Conservation (phyloP, 2,329 filamentous ascomycete genomes). For the Fusarium sp. region DNA sequence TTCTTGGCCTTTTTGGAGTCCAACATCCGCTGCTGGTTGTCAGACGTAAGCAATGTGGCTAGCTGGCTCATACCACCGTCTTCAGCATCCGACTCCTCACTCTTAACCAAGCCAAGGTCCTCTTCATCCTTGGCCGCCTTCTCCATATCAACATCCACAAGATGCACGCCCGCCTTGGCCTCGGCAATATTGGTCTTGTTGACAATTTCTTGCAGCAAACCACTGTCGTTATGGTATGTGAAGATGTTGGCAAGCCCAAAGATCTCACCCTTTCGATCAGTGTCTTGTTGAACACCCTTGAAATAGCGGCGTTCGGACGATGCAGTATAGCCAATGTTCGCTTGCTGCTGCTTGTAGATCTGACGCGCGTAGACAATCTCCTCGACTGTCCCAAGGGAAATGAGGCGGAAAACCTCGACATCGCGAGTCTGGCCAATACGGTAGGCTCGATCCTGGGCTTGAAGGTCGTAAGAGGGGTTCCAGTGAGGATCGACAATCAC, state of each 20-base stretch:
- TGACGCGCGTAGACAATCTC: constrained; percentile 97
- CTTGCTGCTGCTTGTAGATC: constrained; percentile 99
- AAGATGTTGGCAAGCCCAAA: constrained; percentile 92
- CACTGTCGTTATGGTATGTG: constrained; percentile 78
- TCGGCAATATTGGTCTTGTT: constrained; percentile 99
- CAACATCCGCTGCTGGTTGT: constrained; percentile 55
- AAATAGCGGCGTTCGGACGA: constrained; percentile 94
- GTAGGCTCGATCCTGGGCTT: constrained; percentile 96
- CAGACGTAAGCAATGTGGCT: constrained; percentile 60
- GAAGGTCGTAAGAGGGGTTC: constrained; percentile 94
- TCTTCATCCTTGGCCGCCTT: constrained; percentile 65
- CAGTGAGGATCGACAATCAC: constrained; percentile 97
- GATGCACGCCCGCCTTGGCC: constrained; percentile 81
- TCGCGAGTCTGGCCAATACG: constrained; percentile 92
- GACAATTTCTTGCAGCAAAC: constrained; percentile 91
- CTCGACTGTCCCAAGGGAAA: constrained; percentile 92
- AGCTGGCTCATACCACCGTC: constrained; percentile 78
- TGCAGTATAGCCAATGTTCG: constrained; percentile 95
- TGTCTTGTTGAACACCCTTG: constrained; percentile 87
- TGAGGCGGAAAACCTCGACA: constrained; percentile 92
- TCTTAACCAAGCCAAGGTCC: constrained; percentile 53
- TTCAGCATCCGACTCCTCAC: constrained; percentile 63
- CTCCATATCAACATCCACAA: constrained; percentile 79
- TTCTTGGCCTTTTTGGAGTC: constrained; percentile 50
- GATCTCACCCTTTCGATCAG: constrained; percentile 86